Evolutionary conservation across 2,329 filamentous ascomycete genomes (phyloP).

Genomic region (Coniella vitis): DNA sequence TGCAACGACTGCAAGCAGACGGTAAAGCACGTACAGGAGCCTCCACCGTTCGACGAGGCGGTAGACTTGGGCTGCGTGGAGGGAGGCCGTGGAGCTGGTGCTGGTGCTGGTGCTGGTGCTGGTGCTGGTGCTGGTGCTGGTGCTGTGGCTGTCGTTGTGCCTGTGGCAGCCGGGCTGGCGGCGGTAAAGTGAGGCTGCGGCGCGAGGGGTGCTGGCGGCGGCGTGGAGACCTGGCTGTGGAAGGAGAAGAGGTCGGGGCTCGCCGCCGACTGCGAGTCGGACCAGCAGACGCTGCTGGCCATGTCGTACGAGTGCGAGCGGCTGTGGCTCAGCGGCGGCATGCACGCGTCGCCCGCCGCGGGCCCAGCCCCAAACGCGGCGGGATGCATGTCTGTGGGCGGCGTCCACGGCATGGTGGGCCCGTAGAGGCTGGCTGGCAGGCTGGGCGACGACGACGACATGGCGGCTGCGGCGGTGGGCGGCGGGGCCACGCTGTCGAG

Average conservation of each 20-base stretch:
- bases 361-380: no score
- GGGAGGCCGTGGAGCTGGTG: slow-evolving; percentile 28
- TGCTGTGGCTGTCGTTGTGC: no score
- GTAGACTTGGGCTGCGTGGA: slow-evolving; percentile 24
- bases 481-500: slow-evolving; percentile 17
- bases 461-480: slow-evolving; percentile 11
- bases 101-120: slow-evolving; percentile 24
- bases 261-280: slow-evolving; percentile 18
- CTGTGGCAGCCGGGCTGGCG: slow-evolving; percentile 25
- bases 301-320: slow-evolving; percentile 33
- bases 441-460: background rate
- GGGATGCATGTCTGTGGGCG: slow-evolving; percentile 35
- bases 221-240: slow-evolving; percentile 26
- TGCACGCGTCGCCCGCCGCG: slow-evolving; percentile 24
- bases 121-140: no score
- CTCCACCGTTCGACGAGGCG: slow-evolving; percentile 19
- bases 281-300: slow-evolving; percentile 25
- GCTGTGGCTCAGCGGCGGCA: slow-evolving; percentile 24
- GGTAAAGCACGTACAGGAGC: slow-evolving; percentile 39
- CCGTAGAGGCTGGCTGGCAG: slow-evolving; percentile 28
- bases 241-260: slow-evolving; percentile 28
- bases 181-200: slow-evolving; percentile 35
- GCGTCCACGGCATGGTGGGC: slow-evolving; percentile 32
- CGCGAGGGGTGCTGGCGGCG: slow-evolving; percentile 28
- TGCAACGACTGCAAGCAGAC: slow-evolving; percentile 40